These are phyloP conservation scores for Talaromyces islandicus DNA, from an alignment of 2,329 filamentous ascomycete species.

Conservation along the genomic window DNA sequence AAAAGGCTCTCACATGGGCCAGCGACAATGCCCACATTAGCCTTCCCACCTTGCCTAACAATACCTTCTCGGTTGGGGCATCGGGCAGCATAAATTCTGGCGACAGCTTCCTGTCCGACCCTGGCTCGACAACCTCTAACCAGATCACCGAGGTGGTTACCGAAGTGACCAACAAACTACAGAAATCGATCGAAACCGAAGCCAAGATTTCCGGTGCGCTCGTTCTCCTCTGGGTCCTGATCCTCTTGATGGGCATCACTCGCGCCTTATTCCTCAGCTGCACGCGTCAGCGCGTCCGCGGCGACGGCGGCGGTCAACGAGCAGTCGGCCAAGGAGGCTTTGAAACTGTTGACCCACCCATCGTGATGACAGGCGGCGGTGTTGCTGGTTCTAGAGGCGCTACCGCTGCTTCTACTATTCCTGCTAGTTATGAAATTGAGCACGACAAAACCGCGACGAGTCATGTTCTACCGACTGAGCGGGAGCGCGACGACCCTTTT, in stretches of 20 bases:
- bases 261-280: slow-evolving; percentile 60
- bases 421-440: neutral
- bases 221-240: slow-evolving; percentile 68
- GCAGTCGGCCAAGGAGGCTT: neutral
- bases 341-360: slow-evolving; percentile 3
- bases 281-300: slow-evolving; percentile 54
- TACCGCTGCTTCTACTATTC: neutral
- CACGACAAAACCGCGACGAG: neutral
- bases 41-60: slow-evolving; percentile 70
- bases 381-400: neutral
- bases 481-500: neutral
- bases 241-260: slow-evolving; percentile 67
- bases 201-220: slow-evolving; percentile 72
- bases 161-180: slow-evolving; percentile 62
- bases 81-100: slow-evolving; percentile 45
- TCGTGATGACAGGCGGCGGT: slow-evolving; percentile 1
- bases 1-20: slow-evolving; percentile 91
- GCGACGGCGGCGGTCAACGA: slow-evolving; percentile 49
- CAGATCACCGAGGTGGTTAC: slow-evolving; percentile 72
- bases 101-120: slow-evolving; percentile 69
- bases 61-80: slow-evolving; percentile 80
- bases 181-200: slow-evolving; percentile 65
- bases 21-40: slow-evolving; percentile 76
- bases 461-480: neutral
- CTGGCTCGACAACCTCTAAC: slow-evolving; percentile 67